Percentiles rank a stretch among this genome's conserved stretches.
These are phyloP conservation scores for Lophiostoma macrostomum DNA, from an alignment of 495 filamentous ascomycete genomes.

Conservation along the genomic window DNA sequence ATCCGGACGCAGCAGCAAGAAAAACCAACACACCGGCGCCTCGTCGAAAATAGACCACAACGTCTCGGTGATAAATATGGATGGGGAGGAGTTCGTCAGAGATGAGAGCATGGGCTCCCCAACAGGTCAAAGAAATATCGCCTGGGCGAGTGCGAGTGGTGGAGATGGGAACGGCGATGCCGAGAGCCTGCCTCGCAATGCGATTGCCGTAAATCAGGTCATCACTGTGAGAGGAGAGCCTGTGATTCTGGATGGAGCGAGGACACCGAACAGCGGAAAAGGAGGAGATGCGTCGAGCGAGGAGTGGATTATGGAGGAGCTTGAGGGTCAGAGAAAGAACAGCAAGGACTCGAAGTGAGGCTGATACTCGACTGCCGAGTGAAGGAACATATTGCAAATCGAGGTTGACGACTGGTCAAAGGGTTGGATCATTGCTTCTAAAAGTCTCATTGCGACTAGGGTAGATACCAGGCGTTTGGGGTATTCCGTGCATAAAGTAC, in stretches of 20 bases:
- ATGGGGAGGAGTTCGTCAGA: background rate
- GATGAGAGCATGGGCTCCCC: background rate
- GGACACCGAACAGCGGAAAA: constrained; percentile 3
- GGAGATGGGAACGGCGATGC: constrained; percentile 8
- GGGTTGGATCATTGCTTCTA: too few relatives aligned
- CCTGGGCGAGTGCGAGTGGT: constrained; percentile 18
- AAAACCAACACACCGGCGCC: too few relatives aligned
- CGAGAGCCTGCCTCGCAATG: constrained; percentile 2
- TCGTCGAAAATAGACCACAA: constrained; percentile 5
- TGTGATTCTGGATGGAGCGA: background rate
- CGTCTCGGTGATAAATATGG: background rate
- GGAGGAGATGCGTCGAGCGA: constrained; percentile 23
- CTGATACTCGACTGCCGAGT: too few relatives aligned
- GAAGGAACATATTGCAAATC: too few relatives aligned
- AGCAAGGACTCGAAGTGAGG: too few relatives aligned
- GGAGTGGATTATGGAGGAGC: constrained; percentile 31
- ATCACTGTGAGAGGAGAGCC: constrained; percentile 9
- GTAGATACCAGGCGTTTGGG: too few relatives aligned
- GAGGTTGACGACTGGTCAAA: too few relatives aligned
- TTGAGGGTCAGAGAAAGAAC: too few relatives aligned
- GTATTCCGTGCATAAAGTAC: too few relatives aligned
- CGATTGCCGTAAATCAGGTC: constrained; percentile 18
- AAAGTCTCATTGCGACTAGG: too few relatives aligned
- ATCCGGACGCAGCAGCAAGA: constrained; percentile 4
- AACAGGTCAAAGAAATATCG: constrained; percentile 6